Evolutionary conservation across 495 filamentous ascomycete species (phyloP).

Genomic region (Apiosordaria backusii): DNA sequence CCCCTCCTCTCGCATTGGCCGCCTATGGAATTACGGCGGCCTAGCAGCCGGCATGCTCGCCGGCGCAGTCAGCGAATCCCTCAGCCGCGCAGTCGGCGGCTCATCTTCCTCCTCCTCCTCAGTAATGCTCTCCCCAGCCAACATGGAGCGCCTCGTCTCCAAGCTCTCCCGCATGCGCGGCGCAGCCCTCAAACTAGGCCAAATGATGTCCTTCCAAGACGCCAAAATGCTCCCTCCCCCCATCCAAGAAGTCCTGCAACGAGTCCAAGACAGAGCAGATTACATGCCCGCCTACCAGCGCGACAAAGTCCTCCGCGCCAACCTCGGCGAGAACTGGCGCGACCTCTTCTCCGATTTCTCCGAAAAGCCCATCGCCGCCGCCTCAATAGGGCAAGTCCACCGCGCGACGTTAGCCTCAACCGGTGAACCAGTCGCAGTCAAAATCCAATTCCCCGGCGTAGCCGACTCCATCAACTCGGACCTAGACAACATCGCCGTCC

Average conservation of each 20-base stretch:
- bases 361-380: slow-evolving; percentile 88
- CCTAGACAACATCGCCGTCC: slow-evolving; percentile 82
- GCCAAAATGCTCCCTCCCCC: slow-evolving; percentile 88
- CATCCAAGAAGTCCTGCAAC: slow-evolving; percentile 81
- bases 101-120: slow-evolving; percentile 50
- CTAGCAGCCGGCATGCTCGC: slow-evolving; percentile 93
- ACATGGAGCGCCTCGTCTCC: slow-evolving; percentile 87
- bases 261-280: slow-evolving; percentile 94
- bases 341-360: slow-evolving; percentile 79
- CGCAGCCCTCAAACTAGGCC: slow-evolving; percentile 94
- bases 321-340: slow-evolving; percentile 83
- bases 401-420: slow-evolving; percentile 73
- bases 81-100: slow-evolving; percentile 64
- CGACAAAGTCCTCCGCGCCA: slow-evolving; percentile 70
- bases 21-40: slow-evolving; percentile 92
- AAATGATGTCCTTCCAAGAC: slow-evolving; percentile 98
- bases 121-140: slow-evolving; percentile 80
- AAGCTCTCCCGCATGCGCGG: slow-evolving; percentile 95
- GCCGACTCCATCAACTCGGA: slow-evolving; percentile 93
- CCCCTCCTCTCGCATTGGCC: slow-evolving; percentile 78
- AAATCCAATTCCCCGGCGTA: slow-evolving; percentile 97
- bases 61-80: slow-evolving; percentile 79
- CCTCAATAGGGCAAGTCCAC: slow-evolving; percentile 98
- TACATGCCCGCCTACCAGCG: slow-evolving; percentile 96
- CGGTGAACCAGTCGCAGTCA: slow-evolving; percentile 79